Evolutionary conservation across 352 stramenopile species (phyloP), one percentile per base, ranked within the genome.

Genomic region (Phytophthora colocasiae): DNA sequence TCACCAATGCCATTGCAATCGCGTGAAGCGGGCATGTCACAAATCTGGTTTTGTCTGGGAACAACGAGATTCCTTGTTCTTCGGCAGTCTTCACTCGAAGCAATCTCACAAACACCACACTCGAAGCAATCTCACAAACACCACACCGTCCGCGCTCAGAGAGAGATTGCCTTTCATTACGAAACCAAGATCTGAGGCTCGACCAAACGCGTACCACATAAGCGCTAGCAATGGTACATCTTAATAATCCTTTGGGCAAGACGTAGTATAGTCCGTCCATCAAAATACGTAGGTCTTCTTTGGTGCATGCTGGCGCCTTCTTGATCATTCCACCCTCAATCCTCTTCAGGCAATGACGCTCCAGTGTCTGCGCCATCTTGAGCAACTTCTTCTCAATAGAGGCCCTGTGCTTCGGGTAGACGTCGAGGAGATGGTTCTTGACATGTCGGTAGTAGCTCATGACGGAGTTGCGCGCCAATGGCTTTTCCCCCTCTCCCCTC

Each of bases 361-460:
- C 11, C 0, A 43, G 38, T 1, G 38, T 43, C 7, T 43, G 38
- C 5, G 0, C 12, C 38, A 43, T 43, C 6, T 43, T 43, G 38
- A 46, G 40, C 15, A 46, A 4, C 40, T 46, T 26, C 5, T 46
- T 59, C 24, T 74, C 54, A 22, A 74, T 63, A 3, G 19, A 2
- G 11, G 34, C 6, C 0, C 43, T 38, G 36, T 51, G 34, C 17
- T 52, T 58, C 17, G 49, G 66, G 12, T 59, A 74, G 19, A n/a
- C 34, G 11, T 63, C 55, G 9, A 66, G 54, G 40, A 63, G 6
- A 58, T 46, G 65, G 19, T 63, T 64, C 24, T 69, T 73, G 5
- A 69, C 58, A 22, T 69, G 58, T 0, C 53, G 41, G 15, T 65
- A 69, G 59, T 69, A 73, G 32, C 45, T 50, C 53, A 69, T 65